Conservation (phyloP, 1,284 basidiomycete species). For the Rhodotorula sp. region DNA sequence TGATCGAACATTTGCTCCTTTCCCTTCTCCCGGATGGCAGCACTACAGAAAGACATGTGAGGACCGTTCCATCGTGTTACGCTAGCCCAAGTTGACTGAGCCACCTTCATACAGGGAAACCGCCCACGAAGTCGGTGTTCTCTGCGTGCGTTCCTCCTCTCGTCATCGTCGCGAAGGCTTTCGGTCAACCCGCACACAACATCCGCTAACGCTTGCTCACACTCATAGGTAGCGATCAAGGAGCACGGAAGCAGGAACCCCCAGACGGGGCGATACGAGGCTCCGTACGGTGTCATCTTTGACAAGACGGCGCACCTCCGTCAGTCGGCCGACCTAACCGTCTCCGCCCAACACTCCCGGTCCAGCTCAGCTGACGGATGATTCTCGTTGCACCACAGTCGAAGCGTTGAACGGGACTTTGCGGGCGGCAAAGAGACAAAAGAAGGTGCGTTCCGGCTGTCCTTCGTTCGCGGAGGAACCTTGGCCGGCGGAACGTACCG, state of each 20-base stretch:
- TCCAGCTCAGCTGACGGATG: background rate
- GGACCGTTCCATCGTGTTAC: no score
- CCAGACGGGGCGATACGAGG: background rate
- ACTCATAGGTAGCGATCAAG: conserved; percentile 27
- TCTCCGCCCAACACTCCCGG: background rate
- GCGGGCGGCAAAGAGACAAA: conserved; percentile 36
- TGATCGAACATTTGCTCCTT: no score
- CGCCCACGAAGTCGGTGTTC: conserved; percentile 26
- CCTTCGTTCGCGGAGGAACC: background rate
- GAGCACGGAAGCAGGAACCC: conserved; percentile 17
- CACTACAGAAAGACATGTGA: background rate
- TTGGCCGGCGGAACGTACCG: no score
- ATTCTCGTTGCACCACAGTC: background rate
- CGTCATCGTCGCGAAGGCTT: background rate
- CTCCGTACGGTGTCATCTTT: conserved; percentile 32
- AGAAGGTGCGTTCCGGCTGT: conserved; percentile 26
- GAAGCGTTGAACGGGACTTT: conserved; percentile 40
- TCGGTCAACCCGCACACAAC: background rate
- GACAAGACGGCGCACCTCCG: conserved; percentile 28
- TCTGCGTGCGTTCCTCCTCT: conserved; percentile 5
- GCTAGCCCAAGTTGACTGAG: background rate
- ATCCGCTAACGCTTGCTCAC: background rate
- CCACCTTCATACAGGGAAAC: background rate
- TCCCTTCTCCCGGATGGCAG: background rate
- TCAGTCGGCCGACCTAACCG: conserved; percentile 3